Evolutionary conservation across 139 green algal genomes (phyloP).

Genomic region (Pleodorina starrii): DNA sequence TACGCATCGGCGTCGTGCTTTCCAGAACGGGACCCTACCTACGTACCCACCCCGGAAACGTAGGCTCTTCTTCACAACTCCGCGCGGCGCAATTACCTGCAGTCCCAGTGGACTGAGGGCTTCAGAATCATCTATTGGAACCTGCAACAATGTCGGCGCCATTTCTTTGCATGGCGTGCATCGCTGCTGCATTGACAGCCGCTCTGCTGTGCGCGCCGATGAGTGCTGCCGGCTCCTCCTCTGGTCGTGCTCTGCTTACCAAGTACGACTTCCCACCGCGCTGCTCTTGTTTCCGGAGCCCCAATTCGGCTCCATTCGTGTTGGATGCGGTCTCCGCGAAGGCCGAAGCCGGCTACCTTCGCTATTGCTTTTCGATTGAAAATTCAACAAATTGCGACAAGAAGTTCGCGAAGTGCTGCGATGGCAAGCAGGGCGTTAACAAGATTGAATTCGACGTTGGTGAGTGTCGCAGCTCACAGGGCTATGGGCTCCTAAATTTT

Average conservation of each 20-base stretch:
- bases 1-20: no score
- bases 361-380: background rate
- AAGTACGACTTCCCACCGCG: background rate
- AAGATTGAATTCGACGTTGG: slow-evolving; percentile 35
- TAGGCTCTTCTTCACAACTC: background rate
- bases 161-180: background rate
- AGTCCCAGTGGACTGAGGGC: background rate
- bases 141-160: background rate
- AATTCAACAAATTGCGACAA: slow-evolving; percentile 6
- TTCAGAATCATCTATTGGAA: no score
- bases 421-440: slow-evolving; percentile 8
- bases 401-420: slow-evolving; percentile 6
- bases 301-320: slow-evolving; percentile 19
- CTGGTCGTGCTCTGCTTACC: background rate
- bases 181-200: background rate
- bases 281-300: slow-evolving; percentile 34
- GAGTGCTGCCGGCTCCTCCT: background rate
- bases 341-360: background rate
- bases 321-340: background rate
- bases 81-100: background rate
- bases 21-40: slow-evolving; percentile 10
- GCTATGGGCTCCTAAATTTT: no score
- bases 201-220: background rate
- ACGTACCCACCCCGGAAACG: background rate
- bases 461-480: background rate